A percentile compares a stretch with the other conserved stretches of the same genome.
phyloP scores from a whole-genome alignment of 2,329 filamentous ascomycete species.

The Amauroascus niger region DNA sequence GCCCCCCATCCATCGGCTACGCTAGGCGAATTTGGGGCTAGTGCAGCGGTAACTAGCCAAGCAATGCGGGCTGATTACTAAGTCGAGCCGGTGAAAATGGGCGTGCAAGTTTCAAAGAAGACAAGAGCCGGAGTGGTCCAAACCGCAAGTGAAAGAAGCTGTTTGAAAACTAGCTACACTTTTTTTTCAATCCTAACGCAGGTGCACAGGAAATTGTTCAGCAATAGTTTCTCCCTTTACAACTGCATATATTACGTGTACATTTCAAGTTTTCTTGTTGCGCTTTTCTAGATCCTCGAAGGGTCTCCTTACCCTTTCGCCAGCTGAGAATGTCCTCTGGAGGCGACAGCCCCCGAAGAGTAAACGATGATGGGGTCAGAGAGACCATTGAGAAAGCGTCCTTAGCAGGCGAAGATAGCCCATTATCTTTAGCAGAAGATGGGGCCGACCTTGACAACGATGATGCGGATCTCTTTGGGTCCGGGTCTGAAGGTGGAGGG shows the following conservation, averaged over 20 bases:
- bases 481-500: constrained; percentile 35
- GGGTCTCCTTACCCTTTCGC: neutral
- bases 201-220: too few species aligned
- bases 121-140: too few species aligned
- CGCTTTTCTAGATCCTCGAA: neutral
- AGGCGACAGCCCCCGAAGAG: constrained; percentile 8
- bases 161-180: too few species aligned
- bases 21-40: constrained; percentile 1
- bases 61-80: too few species aligned
- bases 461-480: constrained; percentile 40
- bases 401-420: constrained; percentile 20
- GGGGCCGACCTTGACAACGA: constrained; percentile 22
- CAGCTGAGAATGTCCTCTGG: constrained; percentile 15
- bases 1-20: neutral
- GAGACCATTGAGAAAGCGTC: constrained; percentile 13
- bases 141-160: too few species aligned
- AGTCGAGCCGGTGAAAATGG: neutral
- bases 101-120: neutral
- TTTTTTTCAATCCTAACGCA: too few species aligned
- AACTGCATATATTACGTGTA: neutral
- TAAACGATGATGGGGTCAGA: constrained; percentile 7
- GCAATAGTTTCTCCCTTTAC: too few species aligned
- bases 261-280: neutral
- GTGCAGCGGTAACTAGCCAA: too few species aligned
- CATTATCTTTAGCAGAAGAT: constrained; percentile 13